phyloP scores from a whole-genome alignment of 805 yeast genomes.

The Pichia nanzhaoensis region DNA sequence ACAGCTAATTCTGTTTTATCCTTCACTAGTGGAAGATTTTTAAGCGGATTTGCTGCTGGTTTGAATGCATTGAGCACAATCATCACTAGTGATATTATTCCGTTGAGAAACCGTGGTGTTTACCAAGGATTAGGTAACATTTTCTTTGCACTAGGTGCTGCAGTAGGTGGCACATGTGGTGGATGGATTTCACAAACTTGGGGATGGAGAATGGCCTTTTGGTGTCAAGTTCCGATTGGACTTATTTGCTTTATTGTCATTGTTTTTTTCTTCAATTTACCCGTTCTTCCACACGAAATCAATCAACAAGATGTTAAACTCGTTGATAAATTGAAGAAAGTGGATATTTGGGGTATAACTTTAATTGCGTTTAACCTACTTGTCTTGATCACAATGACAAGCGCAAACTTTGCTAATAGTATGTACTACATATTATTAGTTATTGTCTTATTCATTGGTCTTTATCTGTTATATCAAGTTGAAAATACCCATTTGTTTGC shows the following conservation, averaged over 20 bases:
- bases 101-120: constrained; percentile 73
- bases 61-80: constrained; percentile 72
- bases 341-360: constrained; percentile 42
- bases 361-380: constrained; percentile 30
- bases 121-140: constrained; percentile 83
- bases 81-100: constrained; percentile 71
- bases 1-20: constrained; percentile 39
- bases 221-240: constrained; percentile 50
- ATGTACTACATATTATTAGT: constrained; percentile 1
- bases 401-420: constrained; percentile 30
- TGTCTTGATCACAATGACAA: constrained; percentile 30
- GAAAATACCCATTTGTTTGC: constrained; percentile 38
- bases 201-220: constrained; percentile 64
- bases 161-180: constrained; percentile 60
- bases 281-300: constrained; percentile 33
- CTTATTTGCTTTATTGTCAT: constrained; percentile 32
- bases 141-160: constrained; percentile 73
- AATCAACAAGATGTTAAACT: constrained; percentile 31
- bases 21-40: constrained; percentile 52
- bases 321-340: constrained; percentile 41
- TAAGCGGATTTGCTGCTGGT: constrained; percentile 92
- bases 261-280: constrained; percentile 37
- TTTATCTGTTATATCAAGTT: constrained; percentile 12
- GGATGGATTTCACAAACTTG: constrained; percentile 50
- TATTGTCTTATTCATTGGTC: constrained; percentile 7